A percentile compares a stretch with the other conserved stretches of the same genome.
These are phyloP conservation scores for Boletus rubroflammeus DNA, from an alignment of 768 basidiomycete genomes.

Conservation along the genomic window DNA sequence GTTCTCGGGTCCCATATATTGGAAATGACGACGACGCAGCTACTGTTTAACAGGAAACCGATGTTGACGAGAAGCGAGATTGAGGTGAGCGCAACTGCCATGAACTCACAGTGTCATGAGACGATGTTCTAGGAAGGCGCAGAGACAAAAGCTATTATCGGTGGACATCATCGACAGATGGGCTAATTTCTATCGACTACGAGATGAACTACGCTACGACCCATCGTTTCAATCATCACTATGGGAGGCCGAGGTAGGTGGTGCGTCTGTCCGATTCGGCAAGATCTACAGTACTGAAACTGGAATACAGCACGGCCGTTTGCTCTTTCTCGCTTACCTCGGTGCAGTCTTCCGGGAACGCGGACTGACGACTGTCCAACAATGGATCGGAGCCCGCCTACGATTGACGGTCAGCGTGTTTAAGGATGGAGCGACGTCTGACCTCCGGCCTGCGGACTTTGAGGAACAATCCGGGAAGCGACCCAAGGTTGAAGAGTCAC, in stretches of 20 bases:
- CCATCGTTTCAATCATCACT: conserved; percentile 26
- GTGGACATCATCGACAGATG: conserved; percentile 35
- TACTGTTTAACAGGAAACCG: conserved; percentile 50
- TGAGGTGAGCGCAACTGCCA: conserved; percentile 40
- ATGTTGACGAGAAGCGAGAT: conserved; percentile 47
- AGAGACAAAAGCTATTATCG: conserved; percentile 28
- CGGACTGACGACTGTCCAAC: conserved; percentile 48
- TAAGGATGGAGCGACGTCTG: conserved; percentile 10
- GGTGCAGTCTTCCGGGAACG: conserved; percentile 58
- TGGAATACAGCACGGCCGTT: conserved; percentile 46
- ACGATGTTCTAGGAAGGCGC: conserved; percentile 25
- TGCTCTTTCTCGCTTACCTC: conserved; percentile 63
- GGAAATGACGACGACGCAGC: conserved; percentile 42
- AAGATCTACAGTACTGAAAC: conserved; percentile 15
- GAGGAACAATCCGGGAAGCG: conserved; percentile 30
- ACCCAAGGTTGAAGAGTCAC: conserved; percentile 27
- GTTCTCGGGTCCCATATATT: conserved; percentile 49
- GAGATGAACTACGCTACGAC: conserved; percentile 33
- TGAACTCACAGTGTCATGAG: conserved; percentile 15
- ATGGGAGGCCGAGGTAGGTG: conserved; percentile 38
- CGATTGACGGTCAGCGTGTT: conserved; percentile 23
- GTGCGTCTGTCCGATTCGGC: conserved; percentile 11
- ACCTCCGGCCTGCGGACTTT: conserved; percentile 24
- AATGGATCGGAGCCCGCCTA: conserved; percentile 52
- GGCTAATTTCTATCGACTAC: conserved; percentile 36